Conservation (phyloP, 345 rosid species). For the Gynandropsis gynandra region DNA sequence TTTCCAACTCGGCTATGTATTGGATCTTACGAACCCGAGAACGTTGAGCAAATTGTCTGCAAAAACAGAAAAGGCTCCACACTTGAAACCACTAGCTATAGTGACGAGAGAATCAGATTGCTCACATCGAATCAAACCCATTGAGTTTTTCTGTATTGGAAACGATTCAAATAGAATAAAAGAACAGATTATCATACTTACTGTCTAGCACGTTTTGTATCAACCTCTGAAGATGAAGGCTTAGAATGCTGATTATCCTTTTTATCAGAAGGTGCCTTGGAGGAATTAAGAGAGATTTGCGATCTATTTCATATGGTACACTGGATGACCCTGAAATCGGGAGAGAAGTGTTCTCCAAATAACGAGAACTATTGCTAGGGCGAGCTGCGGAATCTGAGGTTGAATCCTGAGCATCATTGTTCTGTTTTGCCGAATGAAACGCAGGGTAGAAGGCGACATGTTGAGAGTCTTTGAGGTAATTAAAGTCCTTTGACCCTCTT, state of each 20-base stretch:
- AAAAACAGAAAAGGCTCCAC: constrained; percentile 12
- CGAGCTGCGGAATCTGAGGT: constrained; percentile 32
- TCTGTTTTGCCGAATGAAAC: constrained; percentile 38
- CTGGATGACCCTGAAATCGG: constrained; percentile 42
- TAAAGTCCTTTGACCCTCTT: constrained; percentile 54
- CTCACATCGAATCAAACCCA: not conserved
- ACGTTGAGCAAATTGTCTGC: constrained; percentile 95
- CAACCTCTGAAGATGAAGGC: constrained; percentile 46
- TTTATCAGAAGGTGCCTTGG: constrained; percentile 40
- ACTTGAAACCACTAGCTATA: not conserved
- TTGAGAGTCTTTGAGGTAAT: constrained; percentile 41
- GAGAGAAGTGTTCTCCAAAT: constrained; percentile 37
- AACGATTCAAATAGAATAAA: not conserved
- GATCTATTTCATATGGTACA: constrained; percentile 39
- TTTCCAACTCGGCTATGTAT: constrained; percentile 89
- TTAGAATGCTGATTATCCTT: constrained; percentile 18
- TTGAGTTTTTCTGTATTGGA: not conserved
- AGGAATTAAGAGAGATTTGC: constrained; percentile 31
- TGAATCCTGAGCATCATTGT: constrained; percentile 45
- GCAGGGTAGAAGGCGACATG: constrained; percentile 39
- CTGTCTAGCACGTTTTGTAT: constrained; percentile 77
- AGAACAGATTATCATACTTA: constrained; percentile 30
- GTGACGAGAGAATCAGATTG: not conserved
- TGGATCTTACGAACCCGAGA: constrained; percentile 92
- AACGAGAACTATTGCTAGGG: constrained; percentile 34